phyloP scores from a whole-genome alignment of 495 filamentous ascomycete genomes.

The Cairneyella variabilis region DNA sequence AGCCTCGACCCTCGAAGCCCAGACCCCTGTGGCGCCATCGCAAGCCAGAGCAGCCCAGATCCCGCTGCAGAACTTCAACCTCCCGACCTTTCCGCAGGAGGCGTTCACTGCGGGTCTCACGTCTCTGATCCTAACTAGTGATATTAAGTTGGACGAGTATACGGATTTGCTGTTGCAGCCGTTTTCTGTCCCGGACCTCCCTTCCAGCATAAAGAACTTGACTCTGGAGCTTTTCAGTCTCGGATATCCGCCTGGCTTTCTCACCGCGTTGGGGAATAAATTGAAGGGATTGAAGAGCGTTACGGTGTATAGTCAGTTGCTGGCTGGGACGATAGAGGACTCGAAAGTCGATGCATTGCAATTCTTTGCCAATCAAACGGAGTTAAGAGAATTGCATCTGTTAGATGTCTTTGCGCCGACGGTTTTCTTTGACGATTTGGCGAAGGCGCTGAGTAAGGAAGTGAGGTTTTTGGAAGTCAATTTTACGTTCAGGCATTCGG shows the following conservation, averaged over 20 bases:
- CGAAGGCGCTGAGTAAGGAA: conserved; percentile 6
- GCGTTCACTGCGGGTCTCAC: conserved; percentile 22
- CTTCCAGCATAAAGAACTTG: conserved; percentile 28
- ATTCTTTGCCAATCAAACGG: conserved; percentile 27
- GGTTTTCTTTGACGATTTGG: conserved; percentile 26
- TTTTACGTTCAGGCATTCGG: conserved; percentile 32
- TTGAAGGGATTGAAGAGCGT: conserved; percentile 32
- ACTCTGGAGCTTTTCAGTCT: conserved; percentile 42
- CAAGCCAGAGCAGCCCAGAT: conserved; percentile 34
- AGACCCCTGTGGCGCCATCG: conserved; percentile 31
- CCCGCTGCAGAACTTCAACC: conserved; percentile 31
- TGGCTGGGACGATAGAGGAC: conserved; percentile 32
- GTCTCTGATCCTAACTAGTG: conserved; percentile 18
- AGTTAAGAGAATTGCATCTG: conserved; percentile 34
- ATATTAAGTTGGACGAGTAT: conserved; percentile 22
- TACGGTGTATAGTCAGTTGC: conserved; percentile 34
- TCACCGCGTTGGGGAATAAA: conserved; percentile 23
- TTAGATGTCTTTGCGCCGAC: conserved; percentile 36
- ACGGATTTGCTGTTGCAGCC: conserved; percentile 3
- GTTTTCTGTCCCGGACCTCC: conserved; percentile 19
- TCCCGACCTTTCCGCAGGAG: conserved; percentile 53
- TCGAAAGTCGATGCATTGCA: conserved; percentile 29
- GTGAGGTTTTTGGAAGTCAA: conserved; percentile 33
- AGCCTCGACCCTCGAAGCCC: conserved; percentile 25
- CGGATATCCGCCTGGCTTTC: conserved; percentile 37